These are phyloP conservation scores for Myochromella boudieri DNA, from an alignment of 768 basidiomycete genomes.

Conservation along the genomic window DNA sequence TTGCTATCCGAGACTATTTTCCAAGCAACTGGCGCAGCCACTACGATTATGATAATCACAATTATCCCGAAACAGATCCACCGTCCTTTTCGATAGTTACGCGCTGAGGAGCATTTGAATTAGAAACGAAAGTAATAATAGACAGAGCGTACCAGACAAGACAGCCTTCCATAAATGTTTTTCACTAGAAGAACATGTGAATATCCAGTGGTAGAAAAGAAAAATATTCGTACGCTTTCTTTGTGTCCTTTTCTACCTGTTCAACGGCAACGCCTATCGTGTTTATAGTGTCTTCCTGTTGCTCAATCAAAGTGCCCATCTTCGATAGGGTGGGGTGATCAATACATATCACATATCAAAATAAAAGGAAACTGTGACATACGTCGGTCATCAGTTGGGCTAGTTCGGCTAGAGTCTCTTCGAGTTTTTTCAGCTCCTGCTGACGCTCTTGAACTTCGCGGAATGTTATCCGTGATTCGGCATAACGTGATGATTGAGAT, in stretches of 20 bases:
- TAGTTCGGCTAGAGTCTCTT: conserved; percentile 84
- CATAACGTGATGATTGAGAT: conserved; percentile 74
- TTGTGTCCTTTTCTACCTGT: conserved; percentile 66
- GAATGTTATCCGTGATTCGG: conserved; percentile 77
- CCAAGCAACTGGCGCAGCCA: no score
- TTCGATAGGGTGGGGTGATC: no score
- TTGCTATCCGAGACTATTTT: no score
- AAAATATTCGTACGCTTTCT: conserved; percentile 56
- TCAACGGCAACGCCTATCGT: conserved; percentile 61
- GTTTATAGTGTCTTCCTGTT: conserved; percentile 77
- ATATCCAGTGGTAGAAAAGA: neutral
- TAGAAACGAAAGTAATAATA: conserved; percentile 17
- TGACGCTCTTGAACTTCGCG: conserved; percentile 89
- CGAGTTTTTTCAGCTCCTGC: conserved; percentile 82
- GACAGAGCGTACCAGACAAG: conserved; percentile 42
- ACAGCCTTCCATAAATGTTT: conserved; percentile 69
- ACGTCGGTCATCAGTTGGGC: conserved; percentile 88
- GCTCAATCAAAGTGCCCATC: conserved; percentile 78
- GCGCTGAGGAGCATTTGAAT: conserved; percentile 37
- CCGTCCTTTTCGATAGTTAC: conserved; percentile 73
- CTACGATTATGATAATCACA: conserved; percentile 51
- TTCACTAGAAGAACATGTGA: conserved; percentile 36
- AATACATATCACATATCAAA: no score
- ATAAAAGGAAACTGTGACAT: conserved; percentile 17
- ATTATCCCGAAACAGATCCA: conserved; percentile 82